A percentile compares a stretch with the other conserved stretches of the same genome.
Evolutionary conservation across 352 stramenopile genomes (phyloP).

Genomic region (Phytophthora palmivora): DNA sequence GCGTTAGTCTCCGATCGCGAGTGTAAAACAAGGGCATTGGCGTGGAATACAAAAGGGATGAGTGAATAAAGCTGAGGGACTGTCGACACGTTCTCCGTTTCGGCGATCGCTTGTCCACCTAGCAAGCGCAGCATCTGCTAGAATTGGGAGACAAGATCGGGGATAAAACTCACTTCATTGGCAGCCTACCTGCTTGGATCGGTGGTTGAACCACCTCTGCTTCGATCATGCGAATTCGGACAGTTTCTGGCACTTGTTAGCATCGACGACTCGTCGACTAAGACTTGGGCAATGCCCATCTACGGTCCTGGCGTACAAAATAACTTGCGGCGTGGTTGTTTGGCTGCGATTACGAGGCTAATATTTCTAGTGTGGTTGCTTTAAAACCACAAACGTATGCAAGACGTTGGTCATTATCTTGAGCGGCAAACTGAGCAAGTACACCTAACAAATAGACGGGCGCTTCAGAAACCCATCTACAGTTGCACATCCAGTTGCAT

Average conservation of each 20-base stretch:
- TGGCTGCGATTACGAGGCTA: neutral
- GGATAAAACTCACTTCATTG: slow-evolving; percentile 15
- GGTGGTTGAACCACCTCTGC: slow-evolving; percentile 1
- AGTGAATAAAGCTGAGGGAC: slow-evolving; percentile 22
- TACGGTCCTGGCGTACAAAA: too few relatives aligned
- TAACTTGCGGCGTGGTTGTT: too few relatives aligned
- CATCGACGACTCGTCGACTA: too few relatives aligned
- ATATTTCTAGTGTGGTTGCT: neutral
- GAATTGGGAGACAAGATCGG: neutral
- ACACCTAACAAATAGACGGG: slow-evolving; percentile 19
- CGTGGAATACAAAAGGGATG: slow-evolving; percentile 19
- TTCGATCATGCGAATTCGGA: slow-evolving; percentile 7
- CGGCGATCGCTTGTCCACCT: slow-evolving; percentile 24
- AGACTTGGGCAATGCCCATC: too few relatives aligned
- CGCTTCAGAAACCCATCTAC: slow-evolving; percentile 12
- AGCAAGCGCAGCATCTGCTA: slow-evolving; percentile 10
- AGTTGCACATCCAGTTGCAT: slow-evolving; percentile 8
- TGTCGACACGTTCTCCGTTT: slow-evolving; percentile 8
- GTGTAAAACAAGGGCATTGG: slow-evolving; percentile 24
- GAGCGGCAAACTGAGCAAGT: slow-evolving; percentile 5
- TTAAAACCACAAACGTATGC: neutral
- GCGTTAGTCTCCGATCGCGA: slow-evolving; percentile 22
- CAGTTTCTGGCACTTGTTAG: slow-evolving; percentile 2
- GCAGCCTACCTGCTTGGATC: too few relatives aligned
- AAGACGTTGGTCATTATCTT: neutral